Evolutionary conservation across 176 grass and related monocot genomes (phyloP), one percentile per base, ranked within the genome.

Genomic region (Echinochloa phyllopogon): DNA sequence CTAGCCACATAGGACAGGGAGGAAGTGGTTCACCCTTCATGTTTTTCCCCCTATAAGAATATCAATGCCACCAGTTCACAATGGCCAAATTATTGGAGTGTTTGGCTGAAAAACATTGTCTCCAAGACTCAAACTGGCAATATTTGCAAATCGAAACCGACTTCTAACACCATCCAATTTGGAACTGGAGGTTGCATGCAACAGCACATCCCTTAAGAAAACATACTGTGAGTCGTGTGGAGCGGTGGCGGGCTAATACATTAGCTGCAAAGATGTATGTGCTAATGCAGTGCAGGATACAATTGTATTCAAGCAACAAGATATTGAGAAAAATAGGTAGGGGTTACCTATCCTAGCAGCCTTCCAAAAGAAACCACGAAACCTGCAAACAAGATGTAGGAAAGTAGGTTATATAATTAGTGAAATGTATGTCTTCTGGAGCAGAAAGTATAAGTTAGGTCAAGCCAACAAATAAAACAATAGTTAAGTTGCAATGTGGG

Each of bases 291-390:
- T 43, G 51, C 8, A 64, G 10, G 20, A 51, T 41, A 62, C 3
- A 80, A n/a, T 79, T n/a, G 2, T 68, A 8, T 52, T 10, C 33
- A 52, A 63, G 44, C 5, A 2, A 72, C 2, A 43, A 64, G 29
- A 41, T 77, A 68, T 53, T 64, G 7, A 75, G 20, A 0, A 74
- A 66, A 74, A 55, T 71, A 62, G 6, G 4, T 37, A 45, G 8
- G 12, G 14, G 51, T 85, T 90, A 94, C 88, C 92, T 79, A 94
- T 94, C 69, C 92, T 90, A 65, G 88, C 88, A 73, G 92, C 88
- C 50, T 94, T 94, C 92, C 92, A 91, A 72, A 94, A 94, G 80
- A 94, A 94, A 55, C 92, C 92, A 76, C 86, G 86, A 57, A 94
- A 94, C 72, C 92, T 94, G 78, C 16, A 23, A 80, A 75, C 37